A percentile compares a stretch with the other conserved stretches of the same genome.
Evolutionary conservation across 2,329 filamentous ascomycete species (phyloP).

Genomic region (Calonectria ilicicola): DNA sequence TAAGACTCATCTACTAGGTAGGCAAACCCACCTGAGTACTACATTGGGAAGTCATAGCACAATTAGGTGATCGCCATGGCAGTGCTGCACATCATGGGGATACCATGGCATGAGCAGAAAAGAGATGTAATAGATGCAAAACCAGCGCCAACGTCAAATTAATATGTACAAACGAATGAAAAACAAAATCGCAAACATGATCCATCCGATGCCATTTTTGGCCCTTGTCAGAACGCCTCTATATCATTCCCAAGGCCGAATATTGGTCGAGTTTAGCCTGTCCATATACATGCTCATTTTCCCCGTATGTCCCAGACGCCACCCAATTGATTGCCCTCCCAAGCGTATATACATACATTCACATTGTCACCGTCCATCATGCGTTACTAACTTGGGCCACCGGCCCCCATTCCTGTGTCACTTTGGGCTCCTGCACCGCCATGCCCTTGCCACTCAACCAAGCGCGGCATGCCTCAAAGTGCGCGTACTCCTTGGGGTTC

Average conservation of each 20-base stretch:
- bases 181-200: not conserved
- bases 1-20: too few species aligned
- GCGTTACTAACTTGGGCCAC: not conserved
- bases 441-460: slow-evolving; percentile 55
- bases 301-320: not conserved
- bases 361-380: not conserved
- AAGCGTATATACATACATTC: not conserved
- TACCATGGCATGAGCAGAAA: not conserved
- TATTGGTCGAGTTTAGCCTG: not conserved
- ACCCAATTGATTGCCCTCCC: not conserved
- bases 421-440: slow-evolving; percentile 53
- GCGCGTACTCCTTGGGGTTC: slow-evolving; percentile 51
- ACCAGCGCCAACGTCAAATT: not conserved
- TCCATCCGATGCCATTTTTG: not conserved
- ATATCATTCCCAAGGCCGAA: not conserved
- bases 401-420: slow-evolving; percentile 56
- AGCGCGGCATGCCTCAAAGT: slow-evolving; percentile 59
- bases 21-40: too few species aligned
- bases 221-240: not conserved
- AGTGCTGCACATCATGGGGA: too few species aligned
- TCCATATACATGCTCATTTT: not conserved
- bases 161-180: not conserved
- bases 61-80: too few species aligned
- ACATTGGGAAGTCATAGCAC: too few species aligned
- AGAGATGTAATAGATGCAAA: not conserved